Evolutionary conservation across 345 rosid genomes (phyloP).

Genomic region (Raphanus raphanistrum): DNA sequence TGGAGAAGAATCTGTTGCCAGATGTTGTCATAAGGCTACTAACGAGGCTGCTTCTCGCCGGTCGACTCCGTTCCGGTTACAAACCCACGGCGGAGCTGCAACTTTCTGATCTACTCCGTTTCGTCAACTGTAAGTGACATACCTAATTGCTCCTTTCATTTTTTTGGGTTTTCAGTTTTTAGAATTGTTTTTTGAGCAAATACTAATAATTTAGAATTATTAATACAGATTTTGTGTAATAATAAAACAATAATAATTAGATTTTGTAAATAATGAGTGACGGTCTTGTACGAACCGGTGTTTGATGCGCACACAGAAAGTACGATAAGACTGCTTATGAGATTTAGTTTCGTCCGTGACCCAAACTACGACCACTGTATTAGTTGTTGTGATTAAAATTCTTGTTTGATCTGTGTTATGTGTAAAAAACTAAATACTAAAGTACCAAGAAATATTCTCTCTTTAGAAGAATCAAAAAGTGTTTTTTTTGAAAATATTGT

Average conservation of each 20-base stretch:
- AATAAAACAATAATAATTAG: no score
- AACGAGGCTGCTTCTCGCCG: constrained; percentile 64
- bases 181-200: no score
- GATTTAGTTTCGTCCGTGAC: neutral
- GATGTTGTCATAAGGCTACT: constrained; percentile 61
- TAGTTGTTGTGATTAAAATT: neutral
- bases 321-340: neutral
- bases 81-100: constrained; percentile 58
- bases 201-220: no score
- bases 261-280: no score
- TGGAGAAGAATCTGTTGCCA: constrained; percentile 79
- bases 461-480: neutral
- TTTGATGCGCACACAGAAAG: neutral
- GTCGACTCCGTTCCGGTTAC: constrained; percentile 72
- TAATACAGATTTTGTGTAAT: no score
- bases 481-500: neutral
- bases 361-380: neutral
- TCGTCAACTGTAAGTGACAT: constrained; percentile 48
- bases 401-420: neutral
- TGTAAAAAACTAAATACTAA: neutral
- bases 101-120: constrained; percentile 64
- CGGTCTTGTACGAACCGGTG: neutral
- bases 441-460: neutral
- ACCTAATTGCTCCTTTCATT: neutral
- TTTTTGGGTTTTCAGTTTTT: neutral